A percentile compares a stretch with the other conserved stretches of the same genome.
These are phyloP conservation scores for Exsudoporus frostii DNA, from an alignment of 768 basidiomycete genomes.

Conservation along the genomic window DNA sequence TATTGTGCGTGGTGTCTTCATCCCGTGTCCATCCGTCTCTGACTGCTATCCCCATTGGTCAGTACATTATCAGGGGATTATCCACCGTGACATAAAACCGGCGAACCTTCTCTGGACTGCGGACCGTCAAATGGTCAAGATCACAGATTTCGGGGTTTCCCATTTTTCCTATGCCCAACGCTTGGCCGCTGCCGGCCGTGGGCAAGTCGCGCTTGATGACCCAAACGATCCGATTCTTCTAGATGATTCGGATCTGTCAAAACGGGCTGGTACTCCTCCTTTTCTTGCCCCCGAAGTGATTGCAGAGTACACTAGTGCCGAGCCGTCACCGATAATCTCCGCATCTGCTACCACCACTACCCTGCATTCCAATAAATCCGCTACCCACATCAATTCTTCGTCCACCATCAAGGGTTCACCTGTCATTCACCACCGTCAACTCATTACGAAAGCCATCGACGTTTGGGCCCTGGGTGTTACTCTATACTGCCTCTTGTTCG, in stretches of 20 bases:
- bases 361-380: constrained; percentile 28
- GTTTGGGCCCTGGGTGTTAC: constrained; percentile 98
- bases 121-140: constrained; percentile 88
- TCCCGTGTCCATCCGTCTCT: constrained; percentile 4
- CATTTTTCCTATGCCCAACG: constrained; percentile 91
- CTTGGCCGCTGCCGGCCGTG: constrained; percentile 57
- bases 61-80: constrained; percentile 98
- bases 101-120: constrained; percentile 91
- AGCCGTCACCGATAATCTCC: constrained; percentile 33
- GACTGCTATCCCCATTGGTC: constrained; percentile 1
- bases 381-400: constrained; percentile 29
- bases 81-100: constrained; percentile 99
- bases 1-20: constrained; percentile 65
- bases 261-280: constrained; percentile 91
- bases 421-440: constrained; percentile 34
- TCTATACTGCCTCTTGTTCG: constrained; percentile 91
- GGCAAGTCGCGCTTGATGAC: constrained; percentile 37
- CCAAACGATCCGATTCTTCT: constrained; percentile 62
- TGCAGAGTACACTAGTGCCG: constrained; percentile 51
- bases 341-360: constrained; percentile 31
- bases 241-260: constrained; percentile 83
- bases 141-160: constrained; percentile 97
- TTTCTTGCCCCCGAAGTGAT: constrained; percentile 97
- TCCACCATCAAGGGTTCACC: constrained; percentile 29
- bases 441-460: constrained; percentile 91